Conservation (phyloP, 2,329 filamentous ascomycete species). For the Ascochyta pisi region DNA sequence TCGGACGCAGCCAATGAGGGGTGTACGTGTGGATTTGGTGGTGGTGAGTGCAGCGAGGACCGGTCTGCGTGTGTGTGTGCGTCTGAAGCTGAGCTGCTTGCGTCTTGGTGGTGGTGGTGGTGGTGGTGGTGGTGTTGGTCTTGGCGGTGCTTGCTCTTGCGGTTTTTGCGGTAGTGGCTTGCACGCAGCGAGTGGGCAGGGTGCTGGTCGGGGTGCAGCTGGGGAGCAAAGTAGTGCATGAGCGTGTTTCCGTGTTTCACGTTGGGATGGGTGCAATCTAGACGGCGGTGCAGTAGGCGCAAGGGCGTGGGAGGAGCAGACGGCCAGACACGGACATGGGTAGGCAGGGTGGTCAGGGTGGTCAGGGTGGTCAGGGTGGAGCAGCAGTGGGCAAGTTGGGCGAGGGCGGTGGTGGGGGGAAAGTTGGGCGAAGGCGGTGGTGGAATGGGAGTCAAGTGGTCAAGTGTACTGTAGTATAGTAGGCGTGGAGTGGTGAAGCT, state of each 20-base stretch:
- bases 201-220: slow-evolving; percentile 36
- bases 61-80: slow-evolving; percentile 14
- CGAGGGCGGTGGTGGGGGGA: neutral
- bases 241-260: slow-evolving; percentile 8
- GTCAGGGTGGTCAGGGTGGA: neutral
- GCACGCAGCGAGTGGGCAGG: slow-evolving; percentile 43
- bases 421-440: neutral
- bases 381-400: neutral
- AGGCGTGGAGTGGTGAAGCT: neutral
- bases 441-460: neutral
- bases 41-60: neutral
- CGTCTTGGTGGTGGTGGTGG: slow-evolving; percentile 7
- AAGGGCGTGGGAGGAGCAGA: slow-evolving; percentile 6
- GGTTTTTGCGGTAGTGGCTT: slow-evolving; percentile 34
- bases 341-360: too few species aligned
- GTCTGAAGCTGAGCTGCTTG: neutral
- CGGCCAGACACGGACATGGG: neutral
- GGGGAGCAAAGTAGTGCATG: slow-evolving; percentile 46
- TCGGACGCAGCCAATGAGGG: slow-evolving; percentile 30
- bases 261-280: neutral
- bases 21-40: slow-evolving; percentile 23
- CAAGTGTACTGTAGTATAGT: too few species aligned
- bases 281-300: neutral
- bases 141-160: slow-evolving; percentile 28
- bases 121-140: slow-evolving; percentile 27